These are phyloP conservation scores for Acacia crassicarpa DNA, from an alignment of 306 rosid species.

Conservation along the genomic window DNA sequence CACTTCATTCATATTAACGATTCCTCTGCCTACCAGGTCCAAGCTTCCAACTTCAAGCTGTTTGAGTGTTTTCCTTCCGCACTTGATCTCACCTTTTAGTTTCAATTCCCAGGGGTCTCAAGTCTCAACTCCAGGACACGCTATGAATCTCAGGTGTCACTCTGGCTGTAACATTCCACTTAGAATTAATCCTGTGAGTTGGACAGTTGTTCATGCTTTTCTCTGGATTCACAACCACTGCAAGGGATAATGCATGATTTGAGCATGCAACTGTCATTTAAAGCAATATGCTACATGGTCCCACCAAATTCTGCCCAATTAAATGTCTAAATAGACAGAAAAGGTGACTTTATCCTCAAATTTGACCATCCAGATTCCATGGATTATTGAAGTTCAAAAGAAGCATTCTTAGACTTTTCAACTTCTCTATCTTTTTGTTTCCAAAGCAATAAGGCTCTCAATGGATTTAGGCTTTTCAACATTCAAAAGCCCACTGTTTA, in stretches of 20 bases:
- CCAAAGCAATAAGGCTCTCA: neutral
- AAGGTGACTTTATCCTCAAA: neutral
- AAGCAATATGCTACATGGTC: neutral
- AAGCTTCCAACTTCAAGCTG: neutral
- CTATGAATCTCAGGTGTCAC: neutral
- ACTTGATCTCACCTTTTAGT: neutral
- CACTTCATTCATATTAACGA: neutral
- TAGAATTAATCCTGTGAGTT: neutral
- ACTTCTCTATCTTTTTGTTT: no score
- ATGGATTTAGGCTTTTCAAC: neutral
- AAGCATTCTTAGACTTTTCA: neutral
- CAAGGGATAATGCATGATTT: neutral
- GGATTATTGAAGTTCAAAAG: neutral
- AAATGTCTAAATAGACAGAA: neutral
- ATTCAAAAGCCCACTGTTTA: neutral
- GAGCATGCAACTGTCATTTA: neutral
- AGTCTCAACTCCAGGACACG: neutral
- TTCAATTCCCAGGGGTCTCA: neutral
- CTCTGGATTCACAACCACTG: neutral
- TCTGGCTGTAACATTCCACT: neutral
- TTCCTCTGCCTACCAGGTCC: neutral
- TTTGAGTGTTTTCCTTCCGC: neutral
- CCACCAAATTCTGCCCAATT: neutral
- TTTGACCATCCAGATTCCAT: neutral
- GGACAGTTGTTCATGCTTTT: neutral